Conservation (phyloP, 148 eudicot species). For the Rhododendron ferrugineum region DNA sequence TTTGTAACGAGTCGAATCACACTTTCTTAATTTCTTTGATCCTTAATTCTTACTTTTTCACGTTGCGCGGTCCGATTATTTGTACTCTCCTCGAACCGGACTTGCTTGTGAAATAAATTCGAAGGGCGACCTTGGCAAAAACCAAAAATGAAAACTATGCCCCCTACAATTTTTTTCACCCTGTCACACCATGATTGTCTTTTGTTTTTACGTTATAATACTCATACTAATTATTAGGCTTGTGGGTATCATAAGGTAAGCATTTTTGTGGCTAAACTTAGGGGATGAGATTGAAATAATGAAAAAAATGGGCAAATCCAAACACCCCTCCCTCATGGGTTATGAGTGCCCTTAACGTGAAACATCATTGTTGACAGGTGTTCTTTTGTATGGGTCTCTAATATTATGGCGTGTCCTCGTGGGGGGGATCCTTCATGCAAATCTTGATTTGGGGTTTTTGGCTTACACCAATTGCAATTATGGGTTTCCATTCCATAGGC, state of each 20-base stretch:
- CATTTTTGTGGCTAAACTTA: constrained; percentile 15
- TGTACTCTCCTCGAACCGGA: not conserved
- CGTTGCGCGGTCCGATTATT: not conserved
- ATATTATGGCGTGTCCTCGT: constrained; percentile 2
- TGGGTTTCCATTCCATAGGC: not conserved
- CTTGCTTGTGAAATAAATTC: not conserved
- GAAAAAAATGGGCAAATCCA: constrained; percentile 6
- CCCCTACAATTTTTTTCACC: not conserved
- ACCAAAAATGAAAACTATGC: not conserved
- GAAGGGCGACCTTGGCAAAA: not conserved
- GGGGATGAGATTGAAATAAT: constrained; percentile 15
- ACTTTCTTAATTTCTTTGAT: not conserved
- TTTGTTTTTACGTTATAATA: constrained; percentile 16
- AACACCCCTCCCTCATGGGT: constrained; percentile 23
- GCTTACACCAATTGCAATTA: not conserved
- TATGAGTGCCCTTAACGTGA: constrained; percentile 44
- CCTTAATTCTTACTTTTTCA: not conserved
- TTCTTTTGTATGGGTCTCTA: constrained; percentile 12
- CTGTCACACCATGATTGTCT: constrained; percentile 15
- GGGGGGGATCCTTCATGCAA: constrained; percentile 16
- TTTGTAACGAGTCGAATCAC: not conserved
- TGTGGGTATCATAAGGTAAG: constrained; percentile 11
- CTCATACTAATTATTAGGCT: constrained; percentile 21
- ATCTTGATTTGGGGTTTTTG: not conserved
- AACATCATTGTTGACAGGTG: constrained; percentile 25